Base-by-base conservation (phyloP, 176 grass and related monocot species). In the Avena sativa region DNA sequence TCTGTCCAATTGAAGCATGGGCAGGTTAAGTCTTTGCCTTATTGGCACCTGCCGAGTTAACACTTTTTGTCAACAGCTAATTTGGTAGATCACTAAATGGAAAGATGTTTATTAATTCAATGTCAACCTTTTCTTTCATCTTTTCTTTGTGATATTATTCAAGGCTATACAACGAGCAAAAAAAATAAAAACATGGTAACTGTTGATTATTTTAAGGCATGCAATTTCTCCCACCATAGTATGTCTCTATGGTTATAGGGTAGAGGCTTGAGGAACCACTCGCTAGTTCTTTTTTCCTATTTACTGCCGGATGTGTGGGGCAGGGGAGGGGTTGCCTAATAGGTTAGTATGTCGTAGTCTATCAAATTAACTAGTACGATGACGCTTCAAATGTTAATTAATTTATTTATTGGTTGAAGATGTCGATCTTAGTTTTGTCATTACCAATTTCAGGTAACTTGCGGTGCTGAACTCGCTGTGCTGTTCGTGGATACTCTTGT, bases 1-100 rank as follows among this genome's bases (percentile, higher is more conserved):
- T 81, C 92, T 79, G 78, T 96, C 65, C 97, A 98, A 76, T 84
- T 98, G 81, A 96, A 98, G 85, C 90, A 98, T 78, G 90, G 86
- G 62, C 92, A 98, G 92, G 97, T 98, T 86, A 78, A 66, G 83
- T 86, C 85, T 71, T 83, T 86, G 13, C 21, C 53, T 74, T 84
- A 57, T 46, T 71, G 61, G n/a, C 49, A 57, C 59, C 16, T 73
- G 28, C 16, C 61, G 50, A 85, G 69, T 75, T 70, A 48, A 82
- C 47, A 76, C 4, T 49, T 49, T 12, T 66, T 80, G 7, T 40
- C 61, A 55, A 44, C 17, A 34, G 43, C 49, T 79, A 66, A 71
- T 74, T 44, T 72, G 12, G 21, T 82, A 21, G 3, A 67, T 84
- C 48, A 81, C 15, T 85, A 40, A 69, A 20, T 38, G 66, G 50